phyloP scores from a whole-genome alignment of 2,329 filamentous ascomycete species.

The Monilinia laxa region DNA sequence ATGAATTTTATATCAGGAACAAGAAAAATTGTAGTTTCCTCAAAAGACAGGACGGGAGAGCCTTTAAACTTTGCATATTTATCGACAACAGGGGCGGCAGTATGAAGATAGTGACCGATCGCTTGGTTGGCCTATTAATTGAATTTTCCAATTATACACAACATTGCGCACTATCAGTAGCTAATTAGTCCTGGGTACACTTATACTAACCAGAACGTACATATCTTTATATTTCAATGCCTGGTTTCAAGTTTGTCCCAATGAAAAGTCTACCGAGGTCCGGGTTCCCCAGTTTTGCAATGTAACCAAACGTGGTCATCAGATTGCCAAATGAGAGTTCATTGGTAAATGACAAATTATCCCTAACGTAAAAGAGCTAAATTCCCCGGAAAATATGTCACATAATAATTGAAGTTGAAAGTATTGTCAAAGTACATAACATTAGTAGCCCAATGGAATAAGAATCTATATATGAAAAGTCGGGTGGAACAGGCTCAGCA shows the following conservation, averaged over 20 bases:
- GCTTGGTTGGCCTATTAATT: background rate
- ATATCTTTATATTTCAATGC: background rate
- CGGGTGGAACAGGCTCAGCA: background rate
- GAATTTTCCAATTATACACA: background rate
- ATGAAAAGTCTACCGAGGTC: background rate
- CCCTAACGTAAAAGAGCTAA: background rate
- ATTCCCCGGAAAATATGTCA: background rate
- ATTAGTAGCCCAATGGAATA: background rate
- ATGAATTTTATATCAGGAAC: background rate
- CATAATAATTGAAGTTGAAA: background rate
- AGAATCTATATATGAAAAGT: background rate
- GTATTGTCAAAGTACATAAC: background rate
- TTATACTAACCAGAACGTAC: conserved; percentile 2
- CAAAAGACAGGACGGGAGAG: too few relatives aligned
- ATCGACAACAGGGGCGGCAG: background rate
- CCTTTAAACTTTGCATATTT: background rate
- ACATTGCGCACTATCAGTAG: background rate
- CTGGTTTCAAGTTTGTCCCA: background rate
- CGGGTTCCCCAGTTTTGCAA: conserved; percentile 8
- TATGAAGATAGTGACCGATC: background rate
- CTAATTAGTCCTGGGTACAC: background rate
- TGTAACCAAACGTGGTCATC: conserved; percentile 15
- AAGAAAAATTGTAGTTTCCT: too few relatives aligned
- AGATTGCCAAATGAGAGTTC: background rate
- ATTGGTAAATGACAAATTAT: conserved; percentile 18